Conservation (phyloP, 2,329 filamentous ascomycete species). For the Calonectria fujianensis region DNA sequence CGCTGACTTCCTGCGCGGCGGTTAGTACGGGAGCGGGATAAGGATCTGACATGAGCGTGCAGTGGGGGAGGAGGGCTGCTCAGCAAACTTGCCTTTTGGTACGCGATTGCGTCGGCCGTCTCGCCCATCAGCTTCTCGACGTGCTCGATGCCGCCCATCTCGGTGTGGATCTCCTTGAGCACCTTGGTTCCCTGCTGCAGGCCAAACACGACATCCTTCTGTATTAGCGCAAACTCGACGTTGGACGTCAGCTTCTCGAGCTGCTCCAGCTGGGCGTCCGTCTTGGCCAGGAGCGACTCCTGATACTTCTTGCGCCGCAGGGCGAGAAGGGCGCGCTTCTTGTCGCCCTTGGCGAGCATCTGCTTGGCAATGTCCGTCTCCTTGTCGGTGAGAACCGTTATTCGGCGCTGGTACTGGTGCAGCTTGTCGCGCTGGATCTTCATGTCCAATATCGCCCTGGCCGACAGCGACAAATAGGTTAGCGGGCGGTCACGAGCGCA, state of each 20-base stretch:
- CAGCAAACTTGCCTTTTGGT: conserved; percentile 81
- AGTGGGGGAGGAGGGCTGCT: background rate
- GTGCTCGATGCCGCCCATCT: conserved; percentile 96
- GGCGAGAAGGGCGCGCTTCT: conserved; percentile 87
- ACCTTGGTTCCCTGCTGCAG: conserved; percentile 94
- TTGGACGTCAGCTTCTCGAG: conserved; percentile 90
- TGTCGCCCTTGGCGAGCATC: conserved; percentile 88
- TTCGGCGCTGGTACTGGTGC: conserved; percentile 95
- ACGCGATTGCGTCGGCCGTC: conserved; percentile 90
- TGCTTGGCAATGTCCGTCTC: conserved; percentile 91
- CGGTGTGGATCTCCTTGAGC: conserved; percentile 90
- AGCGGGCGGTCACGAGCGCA: conserved; percentile 41
- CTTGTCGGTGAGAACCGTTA: conserved; percentile 88
- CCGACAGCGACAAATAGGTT: background rate
- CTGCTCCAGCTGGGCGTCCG: conserved; percentile 94
- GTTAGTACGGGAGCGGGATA: conserved; percentile 40
- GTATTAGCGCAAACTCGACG: conserved; percentile 96
- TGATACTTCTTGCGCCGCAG: conserved; percentile 98
- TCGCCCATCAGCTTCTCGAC: conserved; percentile 98
- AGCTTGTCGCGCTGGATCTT: conserved; percentile 98
- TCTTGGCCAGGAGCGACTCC: conserved; percentile 90
- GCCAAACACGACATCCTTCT: conserved; percentile 96
- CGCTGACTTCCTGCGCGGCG: conserved; percentile 85
- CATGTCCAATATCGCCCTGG: conserved; percentile 95
- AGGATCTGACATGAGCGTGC: background rate